Conservation (phyloP, 202 grass and related monocot genomes). For the Carex arenaria region DNA sequence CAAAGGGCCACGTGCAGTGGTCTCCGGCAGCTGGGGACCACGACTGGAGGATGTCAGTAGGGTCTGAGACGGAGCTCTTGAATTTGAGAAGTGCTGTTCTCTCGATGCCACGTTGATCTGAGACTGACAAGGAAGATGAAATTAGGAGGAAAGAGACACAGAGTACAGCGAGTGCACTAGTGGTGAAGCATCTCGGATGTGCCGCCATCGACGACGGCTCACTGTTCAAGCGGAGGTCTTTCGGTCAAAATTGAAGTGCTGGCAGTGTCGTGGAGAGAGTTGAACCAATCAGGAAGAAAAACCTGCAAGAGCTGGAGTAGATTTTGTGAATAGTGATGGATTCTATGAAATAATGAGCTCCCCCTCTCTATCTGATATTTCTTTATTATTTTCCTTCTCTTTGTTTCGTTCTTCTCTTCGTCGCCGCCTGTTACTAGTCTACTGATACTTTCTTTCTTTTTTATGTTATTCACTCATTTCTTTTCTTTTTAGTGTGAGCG, state of each 20-base stretch:
- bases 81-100: constrained; percentile 59
- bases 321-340: constrained; percentile 21
- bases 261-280: not conserved
- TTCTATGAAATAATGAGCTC: not conserved
- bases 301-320: constrained; percentile 32
- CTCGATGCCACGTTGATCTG: constrained; percentile 25
- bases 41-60: constrained; percentile 21
- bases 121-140: not conserved
- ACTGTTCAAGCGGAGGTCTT: constrained; percentile 6
- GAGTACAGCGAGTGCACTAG: not conserved
- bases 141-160: constrained; percentile 17
- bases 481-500: too few species aligned
- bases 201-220: constrained; percentile 22
- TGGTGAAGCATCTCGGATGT: constrained; percentile 15
- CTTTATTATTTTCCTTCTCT: constrained; percentile 25
- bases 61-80: constrained; percentile 39
- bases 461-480: not conserved
- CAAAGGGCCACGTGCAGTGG: constrained; percentile 63
- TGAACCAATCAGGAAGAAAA: constrained; percentile 24
- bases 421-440: constrained; percentile 22
- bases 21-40: constrained; percentile 31
- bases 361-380: not conserved
- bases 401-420: constrained; percentile 9
- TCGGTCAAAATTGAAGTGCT: constrained; percentile 18
- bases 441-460: constrained; percentile 24